Base-by-base conservation (phyloP, 805 yeast genomes). In the Schwanniomyces pseudopolymorphus region DNA sequence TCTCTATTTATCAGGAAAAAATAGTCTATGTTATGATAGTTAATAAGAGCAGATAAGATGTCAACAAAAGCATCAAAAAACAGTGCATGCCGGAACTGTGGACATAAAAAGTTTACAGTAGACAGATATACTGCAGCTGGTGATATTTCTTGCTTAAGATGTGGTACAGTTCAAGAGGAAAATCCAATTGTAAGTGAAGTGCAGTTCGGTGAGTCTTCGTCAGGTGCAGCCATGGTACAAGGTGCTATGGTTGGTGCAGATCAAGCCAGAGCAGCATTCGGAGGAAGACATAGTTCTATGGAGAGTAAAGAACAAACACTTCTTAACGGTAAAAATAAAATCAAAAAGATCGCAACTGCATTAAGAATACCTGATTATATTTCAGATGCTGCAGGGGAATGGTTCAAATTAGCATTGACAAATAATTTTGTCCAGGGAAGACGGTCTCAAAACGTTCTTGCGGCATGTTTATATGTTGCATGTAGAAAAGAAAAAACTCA, bases 401-500 rank as follows among this genome's bases (percentile, higher is more conserved):
- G 96, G 92, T 95, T 89, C 66, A 84, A 84, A 54, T 71, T 90
- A 45, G 98, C 98, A 0, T 73, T 95, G 24, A 79, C 89, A 2
- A 79, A 85, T 53, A 91, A 90, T 61, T 94, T 94, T 63, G 98
- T 94, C 20, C 96, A 92, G 64, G 99, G 99, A n/a, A 78, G 99
- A 57, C 72, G 94, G 51, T 89, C 97, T 2, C 97, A 91, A 61
- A 91, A 92, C 61, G 98, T 94, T 3, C 83, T 91, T 45, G 96
- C 97, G 0, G 90, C 98, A 0, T 94, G 99, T 69, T 75, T 94
- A 27, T 94, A 94, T 61, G 82, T 94, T 40, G 96, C 98, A 0
- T 94, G 99, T 66, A 83, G 99, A 60, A 85, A 84, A 61, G 92
- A 86, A 58, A 80, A 81, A 63, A 91, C 98, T 0, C 94, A 87